These are phyloP conservation scores for Pseudonitzschia delicatissima DNA, from an alignment of 108 stramenopile genomes.

Conservation along the genomic window DNA sequence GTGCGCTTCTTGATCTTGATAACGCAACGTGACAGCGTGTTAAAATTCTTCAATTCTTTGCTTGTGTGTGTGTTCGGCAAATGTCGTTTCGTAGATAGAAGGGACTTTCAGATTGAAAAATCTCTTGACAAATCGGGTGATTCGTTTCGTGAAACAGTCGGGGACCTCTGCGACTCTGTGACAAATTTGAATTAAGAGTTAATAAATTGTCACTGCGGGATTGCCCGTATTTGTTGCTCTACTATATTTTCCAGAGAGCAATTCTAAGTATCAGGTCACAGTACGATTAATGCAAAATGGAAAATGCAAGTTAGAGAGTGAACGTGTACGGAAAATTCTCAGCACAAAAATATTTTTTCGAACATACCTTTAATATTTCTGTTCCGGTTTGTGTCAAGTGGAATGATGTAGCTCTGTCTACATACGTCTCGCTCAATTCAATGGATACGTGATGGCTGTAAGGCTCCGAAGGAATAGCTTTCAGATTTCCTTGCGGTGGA, in stretches of 20 bases:
- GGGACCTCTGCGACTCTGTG: no score
- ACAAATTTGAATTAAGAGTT: no score
- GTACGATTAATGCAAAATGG: background rate
- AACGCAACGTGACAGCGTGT: no score
- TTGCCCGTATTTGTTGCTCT: slow-evolving; percentile 32
- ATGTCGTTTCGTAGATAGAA: no score
- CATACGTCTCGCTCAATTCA: background rate
- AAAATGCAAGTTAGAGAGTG: background rate
- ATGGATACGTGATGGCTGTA: no score
- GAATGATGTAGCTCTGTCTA: background rate
- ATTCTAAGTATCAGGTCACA: slow-evolving; percentile 4
- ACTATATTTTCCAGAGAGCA: slow-evolving; percentile 28
- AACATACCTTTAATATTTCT: slow-evolving; percentile 36
- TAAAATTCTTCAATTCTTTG: no score
- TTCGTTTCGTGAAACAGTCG: no score
- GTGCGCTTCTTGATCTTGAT: no score
- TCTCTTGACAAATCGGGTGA: no score
- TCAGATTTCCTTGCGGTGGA: background rate
- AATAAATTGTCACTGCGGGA: slow-evolving; percentile 15
- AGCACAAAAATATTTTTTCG: background rate
- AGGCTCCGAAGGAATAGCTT: background rate
- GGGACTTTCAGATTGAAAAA: no score
- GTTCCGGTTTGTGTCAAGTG: slow-evolving; percentile 27
- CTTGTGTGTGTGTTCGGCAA: no score
- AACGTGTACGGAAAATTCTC: background rate